Evolutionary conservation across 208 protist genomes (phyloP).

Genomic region (Jaenimonas drosophilae): DNA sequence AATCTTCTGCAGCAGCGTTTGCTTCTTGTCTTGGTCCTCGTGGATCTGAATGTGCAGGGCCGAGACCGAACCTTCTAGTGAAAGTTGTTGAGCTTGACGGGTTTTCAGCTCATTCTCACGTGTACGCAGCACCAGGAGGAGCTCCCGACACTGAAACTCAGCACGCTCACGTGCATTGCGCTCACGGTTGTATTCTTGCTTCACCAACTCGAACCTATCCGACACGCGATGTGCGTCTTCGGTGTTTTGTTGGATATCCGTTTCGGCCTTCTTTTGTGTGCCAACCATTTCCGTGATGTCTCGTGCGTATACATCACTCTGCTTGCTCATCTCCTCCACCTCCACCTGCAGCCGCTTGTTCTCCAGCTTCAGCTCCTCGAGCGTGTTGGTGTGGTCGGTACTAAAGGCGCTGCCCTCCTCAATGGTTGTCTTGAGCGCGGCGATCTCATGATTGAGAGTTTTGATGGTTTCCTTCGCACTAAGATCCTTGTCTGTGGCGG

Average conservation of each 20-base stretch:
- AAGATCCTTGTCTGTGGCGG: constrained; percentile 95
- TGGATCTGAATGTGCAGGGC: constrained; percentile 44
- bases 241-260: constrained; percentile 36
- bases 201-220: constrained; percentile 40
- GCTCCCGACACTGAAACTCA: constrained; percentile 84
- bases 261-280: constrained; percentile 24
- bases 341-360: constrained; percentile 92
- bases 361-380: constrained; percentile 92
- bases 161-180: constrained; percentile 80
- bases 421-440: constrained; percentile 89
- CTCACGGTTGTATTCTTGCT: constrained; percentile 82
- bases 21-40: constrained; percentile 40
- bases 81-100: constrained; percentile 16
- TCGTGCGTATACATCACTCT: constrained; percentile 70
- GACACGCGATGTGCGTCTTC: constrained; percentile 46
- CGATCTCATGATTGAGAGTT: constrained; percentile 92
- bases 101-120: constrained; percentile 48
- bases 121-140: constrained; percentile 66
- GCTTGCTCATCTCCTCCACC: constrained; percentile 87
- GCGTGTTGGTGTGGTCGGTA: constrained; percentile 88
- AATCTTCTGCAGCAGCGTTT: constrained; percentile 72
- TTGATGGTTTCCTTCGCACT: constrained; percentile 94
- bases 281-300: constrained; percentile 51
- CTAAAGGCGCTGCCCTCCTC: constrained; percentile 87
- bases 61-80: constrained; percentile 17